These are phyloP conservation scores for Arthrobotrys sinensis DNA, from an alignment of 2,329 filamentous ascomycete species.

Conservation along the genomic window DNA sequence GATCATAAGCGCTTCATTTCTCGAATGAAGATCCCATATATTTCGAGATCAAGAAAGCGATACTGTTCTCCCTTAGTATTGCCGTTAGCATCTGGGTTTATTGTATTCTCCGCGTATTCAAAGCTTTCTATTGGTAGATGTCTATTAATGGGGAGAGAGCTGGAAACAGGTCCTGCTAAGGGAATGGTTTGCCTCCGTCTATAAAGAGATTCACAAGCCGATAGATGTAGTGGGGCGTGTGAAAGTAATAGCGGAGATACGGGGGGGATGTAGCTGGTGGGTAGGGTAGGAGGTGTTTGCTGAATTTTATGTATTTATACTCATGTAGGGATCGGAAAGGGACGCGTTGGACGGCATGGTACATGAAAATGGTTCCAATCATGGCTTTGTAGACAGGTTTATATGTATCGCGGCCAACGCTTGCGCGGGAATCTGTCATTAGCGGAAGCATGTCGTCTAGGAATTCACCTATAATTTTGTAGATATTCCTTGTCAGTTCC, in stretches of 20 bases:
- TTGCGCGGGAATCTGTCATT: neutral
- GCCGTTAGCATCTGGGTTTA: neutral
- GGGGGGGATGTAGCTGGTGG: neutral
- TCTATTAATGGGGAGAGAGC: too few relatives aligned
- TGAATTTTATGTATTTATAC: neutral
- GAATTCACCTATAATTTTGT: neutral
- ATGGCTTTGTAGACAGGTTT: neutral
- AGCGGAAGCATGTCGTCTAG: constrained; percentile 2
- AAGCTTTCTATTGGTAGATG: too few relatives aligned
- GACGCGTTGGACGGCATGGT: constrained; percentile 18
- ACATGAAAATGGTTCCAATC: neutral
- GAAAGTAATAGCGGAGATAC: neutral
- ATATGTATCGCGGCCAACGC: neutral
- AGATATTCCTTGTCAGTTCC: neutral
- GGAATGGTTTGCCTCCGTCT: too few relatives aligned
- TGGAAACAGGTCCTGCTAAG: too few relatives aligned
- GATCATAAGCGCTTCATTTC: neutral
- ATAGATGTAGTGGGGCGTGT: neutral
- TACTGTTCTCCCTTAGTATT: neutral
- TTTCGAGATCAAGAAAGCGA: neutral
- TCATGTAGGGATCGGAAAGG: neutral
- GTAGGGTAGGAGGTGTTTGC: neutral
- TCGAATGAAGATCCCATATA: constrained; percentile 15
- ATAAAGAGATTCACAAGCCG: neutral
- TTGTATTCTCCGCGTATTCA: neutral